A percentile compares a stretch with the other conserved stretches of the same genome.
Evolutionary conservation across 257 asterid genomes (phyloP).

Genomic region (Solanum verrucosum): DNA sequence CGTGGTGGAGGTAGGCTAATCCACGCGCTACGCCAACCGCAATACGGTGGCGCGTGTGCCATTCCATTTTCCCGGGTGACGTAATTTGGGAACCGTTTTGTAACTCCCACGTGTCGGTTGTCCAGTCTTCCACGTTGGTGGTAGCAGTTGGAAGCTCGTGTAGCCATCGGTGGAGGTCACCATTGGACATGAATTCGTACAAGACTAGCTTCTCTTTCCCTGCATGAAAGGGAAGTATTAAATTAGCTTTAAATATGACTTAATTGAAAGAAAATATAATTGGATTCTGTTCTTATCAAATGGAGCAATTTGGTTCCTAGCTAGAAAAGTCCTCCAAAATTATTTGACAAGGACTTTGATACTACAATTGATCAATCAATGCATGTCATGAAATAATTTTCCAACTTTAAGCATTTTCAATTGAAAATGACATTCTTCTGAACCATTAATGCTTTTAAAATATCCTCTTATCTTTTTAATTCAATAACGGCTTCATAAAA

Average conservation of each 20-base stretch:
- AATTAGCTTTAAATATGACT: background rate
- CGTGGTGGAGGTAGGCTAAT: constrained; percentile 88
- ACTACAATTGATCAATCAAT: background rate
- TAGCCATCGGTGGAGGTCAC: constrained; percentile 90
- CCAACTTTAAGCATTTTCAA: background rate
- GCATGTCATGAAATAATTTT: background rate
- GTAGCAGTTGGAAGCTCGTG: constrained; percentile 81
- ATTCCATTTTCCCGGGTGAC: constrained; percentile 56
- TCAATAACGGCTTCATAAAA: background rate
- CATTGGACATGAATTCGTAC: constrained; percentile 82
- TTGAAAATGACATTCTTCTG: background rate
- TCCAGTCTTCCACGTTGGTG: constrained; percentile 85
- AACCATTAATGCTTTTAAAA: background rate
- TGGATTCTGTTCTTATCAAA: background rate
- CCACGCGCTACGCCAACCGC: constrained; percentile 98
- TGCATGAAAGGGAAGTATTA: background rate
- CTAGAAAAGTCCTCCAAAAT: background rate
- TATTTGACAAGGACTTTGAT: background rate
- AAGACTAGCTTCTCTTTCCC: constrained; percentile 81
- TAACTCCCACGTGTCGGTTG: constrained; percentile 83
- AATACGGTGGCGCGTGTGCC: constrained; percentile 97
- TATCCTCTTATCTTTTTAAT: background rate
- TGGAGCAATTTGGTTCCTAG: background rate
- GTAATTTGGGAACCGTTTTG: constrained; percentile 23
- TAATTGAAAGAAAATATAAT: background rate